Conservation (phyloP, 306 rosid genomes). For the Fagus crenata region DNA sequence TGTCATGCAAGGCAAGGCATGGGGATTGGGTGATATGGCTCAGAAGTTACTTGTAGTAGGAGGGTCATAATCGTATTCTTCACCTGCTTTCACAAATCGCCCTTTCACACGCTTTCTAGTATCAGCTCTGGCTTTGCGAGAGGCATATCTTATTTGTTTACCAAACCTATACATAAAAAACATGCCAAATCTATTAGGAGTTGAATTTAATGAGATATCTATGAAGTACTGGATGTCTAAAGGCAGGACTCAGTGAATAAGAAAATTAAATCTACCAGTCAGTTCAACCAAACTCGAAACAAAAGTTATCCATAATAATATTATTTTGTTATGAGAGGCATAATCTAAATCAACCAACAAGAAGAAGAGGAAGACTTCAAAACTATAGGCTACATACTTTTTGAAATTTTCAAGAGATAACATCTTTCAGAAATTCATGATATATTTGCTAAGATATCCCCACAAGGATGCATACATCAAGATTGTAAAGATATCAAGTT, state of each 20-base stretch:
- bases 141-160: conserved; percentile 89
- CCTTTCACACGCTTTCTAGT: conserved; percentile 91
- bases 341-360: not conserved
- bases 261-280: not conserved
- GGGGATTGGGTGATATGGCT: conserved; percentile 29
- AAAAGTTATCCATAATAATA: not conserved
- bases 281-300: not conserved
- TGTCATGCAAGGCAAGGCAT: conserved; percentile 30
- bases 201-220: conserved; percentile 2
- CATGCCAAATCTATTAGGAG: conserved; percentile 18
- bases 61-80: conserved; percentile 79
- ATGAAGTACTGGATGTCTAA: conserved; percentile 5
- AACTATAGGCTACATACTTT: not conserved
- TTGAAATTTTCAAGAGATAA: not conserved
- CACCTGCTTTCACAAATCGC: conserved; percentile 81
- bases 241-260: not conserved
- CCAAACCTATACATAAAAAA: conserved; percentile 63
- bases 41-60: conserved; percentile 38
- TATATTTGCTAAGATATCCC: not conserved
- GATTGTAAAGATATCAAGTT: not conserved
- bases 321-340: not conserved
- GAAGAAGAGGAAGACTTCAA: not conserved
- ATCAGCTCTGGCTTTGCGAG: conserved; percentile 94
- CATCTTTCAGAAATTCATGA: not conserved
- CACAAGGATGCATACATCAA: not conserved